Base-by-base conservation (phyloP, 495 filamentous ascomycete genomes). In the Hypomontagnella submonticulosa region DNA sequence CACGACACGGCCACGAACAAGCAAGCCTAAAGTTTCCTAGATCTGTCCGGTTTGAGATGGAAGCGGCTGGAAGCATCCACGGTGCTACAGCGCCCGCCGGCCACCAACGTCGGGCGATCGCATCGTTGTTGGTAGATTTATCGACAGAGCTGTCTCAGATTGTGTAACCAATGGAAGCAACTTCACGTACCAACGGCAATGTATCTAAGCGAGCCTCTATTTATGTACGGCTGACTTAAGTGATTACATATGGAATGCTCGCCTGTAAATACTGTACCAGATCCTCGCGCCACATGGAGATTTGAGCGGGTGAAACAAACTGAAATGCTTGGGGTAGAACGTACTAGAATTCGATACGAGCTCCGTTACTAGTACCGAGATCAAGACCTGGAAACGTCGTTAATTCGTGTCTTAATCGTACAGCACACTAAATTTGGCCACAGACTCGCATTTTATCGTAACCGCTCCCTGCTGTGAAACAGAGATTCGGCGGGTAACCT, bases 401-500 rank as follows among this genome's bases (percentile, higher is more conserved):
- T 51, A 16, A 43, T 53, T 58, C 54, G 52, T 61, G 32, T 61
- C 33, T 36, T 62, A n/a, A 32, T 62, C 42, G 15, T 44, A 55
- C 57, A 56, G 16, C 48, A 56, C 33, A 47, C 36, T 55, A 52
- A 8, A 40, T 47, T 36, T 33, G 56, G 51, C 40, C 57, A 61
- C 56, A 61, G 36, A 51, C 43, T 63, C 49, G 56, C 55, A 61
- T 43, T 46, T 46, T 19, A 56, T 57, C 47, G 58, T 49, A 69
- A 64, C 66, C 44, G 46, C 37, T 20, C 43, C 38, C 66, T 69
- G 66, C 46, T 12, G 66, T 69, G 60, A 56, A 69, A 69, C 66
- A 42, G 32, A 69, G 66, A 69, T 69, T 64, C 60, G 56, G 66
- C 56, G 62, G 60, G 60, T 48, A 57, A 38, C 66, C 66, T 69